A percentile compares a stretch with the other conserved stretches of the same genome.
Evolutionary conservation across 495 filamentous ascomycete species (phyloP).

Genomic region (Penicillium canescens): DNA sequence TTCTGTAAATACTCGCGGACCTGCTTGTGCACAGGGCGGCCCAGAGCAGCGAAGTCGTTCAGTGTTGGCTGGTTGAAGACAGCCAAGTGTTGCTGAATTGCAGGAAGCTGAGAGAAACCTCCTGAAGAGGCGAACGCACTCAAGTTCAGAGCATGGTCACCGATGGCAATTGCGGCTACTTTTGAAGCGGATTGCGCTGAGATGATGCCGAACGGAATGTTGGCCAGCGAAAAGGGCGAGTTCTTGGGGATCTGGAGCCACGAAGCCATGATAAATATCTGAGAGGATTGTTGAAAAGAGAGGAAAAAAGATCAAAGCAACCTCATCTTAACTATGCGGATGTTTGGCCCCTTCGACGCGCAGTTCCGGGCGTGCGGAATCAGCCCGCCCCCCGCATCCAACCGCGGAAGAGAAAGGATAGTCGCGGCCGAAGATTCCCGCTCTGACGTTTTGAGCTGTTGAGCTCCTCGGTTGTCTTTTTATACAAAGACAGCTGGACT

Average conservation of each 20-base stretch:
- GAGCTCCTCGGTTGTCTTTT: neutral
- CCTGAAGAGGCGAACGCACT: constrained; percentile 57
- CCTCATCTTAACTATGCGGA: constrained; percentile 8
- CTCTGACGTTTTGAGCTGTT: neutral
- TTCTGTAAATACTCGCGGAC: constrained; percentile 74
- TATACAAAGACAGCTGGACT: constrained; percentile 3
- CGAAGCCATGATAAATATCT: constrained; percentile 48
- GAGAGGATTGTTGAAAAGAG: constrained; percentile 1
- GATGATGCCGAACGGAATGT: constrained; percentile 94
- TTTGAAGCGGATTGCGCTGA: constrained; percentile 52
- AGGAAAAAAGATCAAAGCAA: constrained; percentile 5
- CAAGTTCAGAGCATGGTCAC: constrained; percentile 75
- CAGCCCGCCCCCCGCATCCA: constrained; percentile 29
- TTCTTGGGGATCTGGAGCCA: constrained; percentile 66
- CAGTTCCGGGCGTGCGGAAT: constrained; percentile 24
- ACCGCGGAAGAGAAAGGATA: constrained; percentile 22
- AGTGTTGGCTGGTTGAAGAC: constrained; percentile 72
- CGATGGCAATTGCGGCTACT: constrained; percentile 77
- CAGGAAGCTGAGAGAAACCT: constrained; percentile 62
- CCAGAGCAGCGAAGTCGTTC: constrained; percentile 81
- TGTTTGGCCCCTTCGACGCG: constrained; percentile 5
- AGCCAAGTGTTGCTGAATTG: constrained; percentile 52
- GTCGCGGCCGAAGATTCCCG: constrained; percentile 15
- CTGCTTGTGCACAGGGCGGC: constrained; percentile 66
- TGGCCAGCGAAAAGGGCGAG: constrained; percentile 80